A percentile compares a stretch with the other conserved stretches of the same genome.
phyloP scores from a whole-genome alignment of 2,329 filamentous ascomycete genomes.

The Fusarium sp. region DNA sequence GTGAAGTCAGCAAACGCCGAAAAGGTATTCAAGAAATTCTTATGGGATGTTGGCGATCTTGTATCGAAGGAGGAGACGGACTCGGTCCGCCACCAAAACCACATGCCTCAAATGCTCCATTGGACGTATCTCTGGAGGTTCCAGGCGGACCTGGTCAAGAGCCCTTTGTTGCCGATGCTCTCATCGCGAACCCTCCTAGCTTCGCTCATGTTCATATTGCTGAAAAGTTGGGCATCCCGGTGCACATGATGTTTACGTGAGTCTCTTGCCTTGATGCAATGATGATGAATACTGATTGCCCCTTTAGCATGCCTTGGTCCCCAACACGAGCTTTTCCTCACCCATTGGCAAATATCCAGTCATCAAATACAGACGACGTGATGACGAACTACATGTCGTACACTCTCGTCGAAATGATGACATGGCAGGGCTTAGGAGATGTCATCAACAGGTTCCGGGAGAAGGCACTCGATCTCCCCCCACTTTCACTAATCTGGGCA shows the following conservation, averaged over 20 bases:
- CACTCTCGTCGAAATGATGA: conserved; percentile 87
- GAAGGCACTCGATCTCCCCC: conserved; percentile 77
- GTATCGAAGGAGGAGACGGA: conserved; percentile 81
- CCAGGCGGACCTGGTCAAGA: conserved; percentile 55
- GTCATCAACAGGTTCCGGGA: conserved; percentile 89
- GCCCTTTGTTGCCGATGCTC: conserved; percentile 85
- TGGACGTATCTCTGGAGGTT: conserved; percentile 50
- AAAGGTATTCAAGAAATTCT: conserved; percentile 82
- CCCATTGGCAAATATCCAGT: conserved; percentile 83
- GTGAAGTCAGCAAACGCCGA: conserved; percentile 79
- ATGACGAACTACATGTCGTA: conserved; percentile 87
- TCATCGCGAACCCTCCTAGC: conserved; percentile 82
- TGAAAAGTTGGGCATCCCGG: conserved; percentile 77
- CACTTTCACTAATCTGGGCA: conserved; percentile 83
- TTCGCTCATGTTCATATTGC: conserved; percentile 81
- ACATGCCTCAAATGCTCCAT: conserved; percentile 58
- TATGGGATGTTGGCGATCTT: conserved; percentile 88
- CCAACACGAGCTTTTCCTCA: conserved; percentile 88
- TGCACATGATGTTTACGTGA: conserved; percentile 92
- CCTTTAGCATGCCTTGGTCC: conserved; percentile 86
- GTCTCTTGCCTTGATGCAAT: conserved; percentile 46
- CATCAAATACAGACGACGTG: conserved; percentile 78
- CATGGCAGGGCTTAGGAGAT: conserved; percentile 92
- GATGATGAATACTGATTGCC: conserved; percentile 51
- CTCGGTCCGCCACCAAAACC: conserved; percentile 59